phyloP scores from a whole-genome alignment of 108 stramenopile genomes.

The Stephanodiscus minutulus region DNA sequence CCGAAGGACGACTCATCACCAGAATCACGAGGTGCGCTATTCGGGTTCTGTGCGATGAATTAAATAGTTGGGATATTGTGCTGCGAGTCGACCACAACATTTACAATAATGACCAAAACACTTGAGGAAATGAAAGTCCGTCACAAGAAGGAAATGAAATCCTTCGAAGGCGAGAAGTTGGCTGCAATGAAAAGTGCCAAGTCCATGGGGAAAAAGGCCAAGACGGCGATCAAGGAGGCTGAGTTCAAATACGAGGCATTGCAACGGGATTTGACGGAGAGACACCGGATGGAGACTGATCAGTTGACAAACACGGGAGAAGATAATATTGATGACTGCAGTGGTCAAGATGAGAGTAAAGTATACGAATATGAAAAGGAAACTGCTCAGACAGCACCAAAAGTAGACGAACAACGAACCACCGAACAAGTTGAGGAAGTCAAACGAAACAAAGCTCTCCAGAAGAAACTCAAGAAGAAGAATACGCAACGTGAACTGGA shows the following conservation, averaged over 20 bases:
- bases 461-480: slow-evolving; percentile 67
- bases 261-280: slow-evolving; percentile 48
- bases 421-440: slow-evolving; percentile 39
- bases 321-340: background rate
- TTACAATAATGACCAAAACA: slow-evolving; percentile 22
- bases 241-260: slow-evolving; percentile 49
- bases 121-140: slow-evolving; percentile 56
- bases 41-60: no score
- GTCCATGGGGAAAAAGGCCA: slow-evolving; percentile 71
- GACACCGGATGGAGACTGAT: slow-evolving; percentile 43
- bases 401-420: slow-evolving; percentile 15
- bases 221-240: slow-evolving; percentile 59
- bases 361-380: slow-evolving; percentile 12
- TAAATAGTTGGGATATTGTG: no score
- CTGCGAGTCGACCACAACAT: background rate
- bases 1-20: no score
- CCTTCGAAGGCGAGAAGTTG: slow-evolving; percentile 81
- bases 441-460: slow-evolving; percentile 66
- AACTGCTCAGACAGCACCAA: slow-evolving; percentile 7
- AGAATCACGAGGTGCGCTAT: no score
- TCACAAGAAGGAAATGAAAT: slow-evolving; percentile 82
- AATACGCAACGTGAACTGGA: slow-evolving; percentile 50
- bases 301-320: slow-evolving; percentile 14
- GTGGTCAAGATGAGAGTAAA: background rate
- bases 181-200: slow-evolving; percentile 82